Evolutionary conservation across 2,329 filamentous ascomycete genomes (phyloP).

Genomic region (Verticillium nubilum): DNA sequence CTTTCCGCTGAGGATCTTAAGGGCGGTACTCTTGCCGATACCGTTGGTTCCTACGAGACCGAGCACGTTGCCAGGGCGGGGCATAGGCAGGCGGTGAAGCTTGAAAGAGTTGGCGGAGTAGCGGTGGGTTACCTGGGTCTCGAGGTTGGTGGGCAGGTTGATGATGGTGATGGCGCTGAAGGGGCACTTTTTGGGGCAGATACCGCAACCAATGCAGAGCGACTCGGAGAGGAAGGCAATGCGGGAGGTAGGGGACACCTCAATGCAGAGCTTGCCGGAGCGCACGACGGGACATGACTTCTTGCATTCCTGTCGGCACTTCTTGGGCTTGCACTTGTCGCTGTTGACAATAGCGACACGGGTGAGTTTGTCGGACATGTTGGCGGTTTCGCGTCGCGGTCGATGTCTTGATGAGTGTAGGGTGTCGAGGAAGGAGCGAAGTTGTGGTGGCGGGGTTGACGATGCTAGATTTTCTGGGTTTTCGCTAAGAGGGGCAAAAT

Average conservation of each 20-base stretch:
- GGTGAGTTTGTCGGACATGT: conserved; percentile 90
- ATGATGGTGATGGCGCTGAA: conserved; percentile 99
- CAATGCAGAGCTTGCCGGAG: conserved; percentile 95
- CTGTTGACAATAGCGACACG: conserved; percentile 98
- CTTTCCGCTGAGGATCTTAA: conserved; percentile 98
- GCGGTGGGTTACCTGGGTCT: conserved; percentile 95
- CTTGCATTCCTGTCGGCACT: conserved; percentile 99
- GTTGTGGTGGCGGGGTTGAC: neutral
- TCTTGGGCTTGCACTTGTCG: conserved; percentile 74
- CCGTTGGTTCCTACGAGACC: conserved; percentile 98
- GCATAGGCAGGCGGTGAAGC: conserved; percentile 93
- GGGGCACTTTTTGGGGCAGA: conserved; percentile 98
- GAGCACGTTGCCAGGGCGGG: conserved; percentile 88
- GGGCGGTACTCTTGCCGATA: conserved; percentile 99
- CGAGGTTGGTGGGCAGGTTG: conserved; percentile 98
- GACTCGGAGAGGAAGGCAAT: conserved; percentile 97
- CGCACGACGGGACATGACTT: conserved; percentile 97
- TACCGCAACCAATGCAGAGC: conserved; percentile 97
- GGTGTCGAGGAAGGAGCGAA: neutral
- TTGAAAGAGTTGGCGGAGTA: conserved; percentile 99
- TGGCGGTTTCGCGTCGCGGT: neutral
- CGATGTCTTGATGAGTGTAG: neutral
- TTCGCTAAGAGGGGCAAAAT: neutral
- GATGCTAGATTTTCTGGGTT: neutral
- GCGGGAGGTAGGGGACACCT: conserved; percentile 81